Percentiles rank a stretch among this genome's conserved stretches.
phyloP scores from a whole-genome alignment of 139 green algal genomes.

The Microglena sp. region DNA sequence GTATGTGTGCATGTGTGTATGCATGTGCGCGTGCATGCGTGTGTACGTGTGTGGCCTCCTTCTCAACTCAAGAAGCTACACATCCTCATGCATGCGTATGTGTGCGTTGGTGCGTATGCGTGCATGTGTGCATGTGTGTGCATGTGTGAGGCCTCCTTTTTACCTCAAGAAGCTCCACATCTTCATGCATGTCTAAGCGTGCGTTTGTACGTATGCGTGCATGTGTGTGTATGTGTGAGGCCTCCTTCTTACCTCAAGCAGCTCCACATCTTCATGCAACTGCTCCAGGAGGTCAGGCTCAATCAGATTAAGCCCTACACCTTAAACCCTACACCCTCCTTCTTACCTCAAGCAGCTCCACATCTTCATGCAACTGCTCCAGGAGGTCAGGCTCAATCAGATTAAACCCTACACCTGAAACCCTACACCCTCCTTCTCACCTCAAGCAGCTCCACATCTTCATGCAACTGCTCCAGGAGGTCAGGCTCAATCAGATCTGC shows the following conservation, averaged over 20 bases:
- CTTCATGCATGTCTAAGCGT: background rate
- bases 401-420: no score
- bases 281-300: background rate
- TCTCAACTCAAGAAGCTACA: slow-evolving; percentile 61
- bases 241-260: background rate
- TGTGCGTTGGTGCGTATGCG: background rate
- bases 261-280: background rate
- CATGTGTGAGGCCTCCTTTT: background rate
- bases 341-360: slow-evolving; percentile 62
- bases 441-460: slow-evolving; percentile 70
- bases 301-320: background rate
- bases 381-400: slow-evolving; percentile 55
- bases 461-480: slow-evolving; percentile 48
- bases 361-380: slow-evolving; percentile 56
- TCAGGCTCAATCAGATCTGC: slow-evolving; percentile 53
- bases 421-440: slow-evolving; percentile 12
- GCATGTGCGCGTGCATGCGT: no score
- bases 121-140: background rate
- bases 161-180: background rate
- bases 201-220: background rate
- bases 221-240: background rate
- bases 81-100: slow-evolving; percentile 57
- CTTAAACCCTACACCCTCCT: background rate
- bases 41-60: background rate
- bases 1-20: no score